Percentiles rank a stretch among this genome's conserved stretches.
Evolutionary conservation across 2,329 filamentous ascomycete species (phyloP).

Genomic region (Claviceps maximensis): DNA sequence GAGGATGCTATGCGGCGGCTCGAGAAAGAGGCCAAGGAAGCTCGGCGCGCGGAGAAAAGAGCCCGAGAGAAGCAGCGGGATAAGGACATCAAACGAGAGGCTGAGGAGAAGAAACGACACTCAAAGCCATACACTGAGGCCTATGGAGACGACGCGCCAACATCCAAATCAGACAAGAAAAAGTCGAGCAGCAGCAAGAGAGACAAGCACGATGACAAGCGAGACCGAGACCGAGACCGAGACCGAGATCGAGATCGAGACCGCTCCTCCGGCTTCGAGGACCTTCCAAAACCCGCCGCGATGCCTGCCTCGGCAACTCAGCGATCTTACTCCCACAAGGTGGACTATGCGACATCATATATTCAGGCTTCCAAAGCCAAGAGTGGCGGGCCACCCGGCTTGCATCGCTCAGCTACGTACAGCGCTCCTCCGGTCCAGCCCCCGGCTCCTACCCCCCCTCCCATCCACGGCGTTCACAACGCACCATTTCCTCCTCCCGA

Average conservation of each 20-base stretch:
- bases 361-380: conserved; percentile 21
- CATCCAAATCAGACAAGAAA: conserved; percentile 23
- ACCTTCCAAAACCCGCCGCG: conserved; percentile 12
- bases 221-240: no score
- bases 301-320: conserved; percentile 12
- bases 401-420: conserved; percentile 12
- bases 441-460: conserved; percentile 24
- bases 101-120: conserved; percentile 24
- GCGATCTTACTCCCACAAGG: conserved; percentile 11
- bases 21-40: conserved; percentile 21
- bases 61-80: conserved; percentile 21
- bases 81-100: conserved; percentile 25
- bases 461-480: conserved; percentile 11
- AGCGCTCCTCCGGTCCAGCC: conserved; percentile 14
- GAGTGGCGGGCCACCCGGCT: conserved; percentile 4
- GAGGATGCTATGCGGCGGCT: conserved; percentile 16
- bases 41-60: conserved; percentile 22
- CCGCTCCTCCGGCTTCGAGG: conserved; percentile 21
- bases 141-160: conserved; percentile 17
- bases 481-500: conserved; percentile 16
- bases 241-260: no score
- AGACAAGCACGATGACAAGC: conserved; percentile 26
- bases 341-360: conserved; percentile 15
- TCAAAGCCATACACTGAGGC: conserved; percentile 23
- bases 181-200: conserved; percentile 23